These are phyloP conservation scores for Phoma sp. DNA, from an alignment of 2,329 filamentous ascomycete genomes.

Conservation along the genomic window DNA sequence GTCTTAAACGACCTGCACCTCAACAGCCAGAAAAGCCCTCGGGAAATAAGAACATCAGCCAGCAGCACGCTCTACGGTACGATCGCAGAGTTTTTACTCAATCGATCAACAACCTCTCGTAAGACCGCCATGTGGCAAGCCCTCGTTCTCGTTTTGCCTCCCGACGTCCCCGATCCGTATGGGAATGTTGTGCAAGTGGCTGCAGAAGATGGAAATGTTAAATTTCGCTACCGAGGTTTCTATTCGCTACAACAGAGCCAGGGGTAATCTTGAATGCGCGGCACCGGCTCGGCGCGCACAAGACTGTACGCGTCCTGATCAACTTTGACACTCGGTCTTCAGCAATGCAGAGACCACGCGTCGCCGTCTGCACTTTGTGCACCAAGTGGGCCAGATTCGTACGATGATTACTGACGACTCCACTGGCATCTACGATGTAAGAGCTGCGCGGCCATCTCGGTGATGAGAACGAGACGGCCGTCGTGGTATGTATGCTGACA, in stretches of 20 bases:
- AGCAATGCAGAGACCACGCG: constrained; percentile 31
- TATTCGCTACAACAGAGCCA: constrained; percentile 22
- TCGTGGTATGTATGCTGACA: constrained; percentile 9
- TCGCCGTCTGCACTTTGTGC: constrained; percentile 9
- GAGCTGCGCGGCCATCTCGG: background rate
- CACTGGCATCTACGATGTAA: background rate
- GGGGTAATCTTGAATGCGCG: constrained; percentile 20
- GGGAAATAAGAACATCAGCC: background rate
- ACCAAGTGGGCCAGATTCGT: background rate
- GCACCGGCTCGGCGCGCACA: constrained; percentile 36
- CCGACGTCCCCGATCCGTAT: constrained; percentile 15
- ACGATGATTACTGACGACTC: background rate
- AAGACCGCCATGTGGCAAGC: background rate
- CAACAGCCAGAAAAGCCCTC: background rate
- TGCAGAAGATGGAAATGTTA: constrained; percentile 26
- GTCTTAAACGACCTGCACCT: background rate
- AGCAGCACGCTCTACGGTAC: constrained; percentile 4
- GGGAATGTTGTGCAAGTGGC: constrained; percentile 16
- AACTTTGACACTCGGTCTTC: constrained; percentile 15
- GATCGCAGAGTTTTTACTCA: constrained; percentile 2
- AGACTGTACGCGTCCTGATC: constrained; percentile 21
- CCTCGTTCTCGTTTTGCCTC: background rate
- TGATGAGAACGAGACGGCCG: constrained; percentile 9
- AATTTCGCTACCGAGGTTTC: constrained; percentile 5
- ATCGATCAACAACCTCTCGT: background rate